phyloP scores from a whole-genome alignment of 495 filamentous ascomycete genomes.

The Corynascus novoguineensis region DNA sequence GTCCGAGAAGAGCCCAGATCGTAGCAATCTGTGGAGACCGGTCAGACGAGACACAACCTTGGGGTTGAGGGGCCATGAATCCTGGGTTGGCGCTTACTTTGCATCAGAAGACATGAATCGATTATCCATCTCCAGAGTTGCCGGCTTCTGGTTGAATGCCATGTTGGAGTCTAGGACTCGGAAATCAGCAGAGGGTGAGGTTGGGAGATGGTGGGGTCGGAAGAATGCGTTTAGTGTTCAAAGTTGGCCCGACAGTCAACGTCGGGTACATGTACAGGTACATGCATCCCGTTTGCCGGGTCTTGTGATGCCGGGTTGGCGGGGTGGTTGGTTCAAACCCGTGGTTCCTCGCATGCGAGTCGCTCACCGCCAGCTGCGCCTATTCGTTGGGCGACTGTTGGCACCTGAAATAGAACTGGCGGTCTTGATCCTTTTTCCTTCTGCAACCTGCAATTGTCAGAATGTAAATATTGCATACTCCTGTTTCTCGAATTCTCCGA shows the following conservation, averaged over 20 bases:
- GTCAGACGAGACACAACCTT: neutral
- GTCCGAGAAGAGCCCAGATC: constrained; percentile 26
- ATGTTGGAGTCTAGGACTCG: neutral
- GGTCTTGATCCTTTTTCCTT: neutral
- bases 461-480: no score
- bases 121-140: constrained; percentile 9
- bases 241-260: no score
- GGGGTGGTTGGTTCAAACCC: no score
- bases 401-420: neutral
- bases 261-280: no score
- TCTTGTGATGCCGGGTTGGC: no score
- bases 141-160: neutral
- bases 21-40: constrained; percentile 17
- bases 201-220: no score
- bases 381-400: no score
- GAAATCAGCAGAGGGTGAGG: neutral
- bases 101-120: constrained; percentile 17
- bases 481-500: no score
- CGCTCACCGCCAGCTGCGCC: no score
- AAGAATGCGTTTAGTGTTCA: no score
- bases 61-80: neutral
- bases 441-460: neutral
- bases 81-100: neutral
- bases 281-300: no score
- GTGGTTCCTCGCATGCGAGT: no score